A percentile compares a stretch with the other conserved stretches of the same genome.
phyloP scores from a whole-genome alignment of 2,329 filamentous ascomycete genomes.

The Colletotrichum destructivum region DNA sequence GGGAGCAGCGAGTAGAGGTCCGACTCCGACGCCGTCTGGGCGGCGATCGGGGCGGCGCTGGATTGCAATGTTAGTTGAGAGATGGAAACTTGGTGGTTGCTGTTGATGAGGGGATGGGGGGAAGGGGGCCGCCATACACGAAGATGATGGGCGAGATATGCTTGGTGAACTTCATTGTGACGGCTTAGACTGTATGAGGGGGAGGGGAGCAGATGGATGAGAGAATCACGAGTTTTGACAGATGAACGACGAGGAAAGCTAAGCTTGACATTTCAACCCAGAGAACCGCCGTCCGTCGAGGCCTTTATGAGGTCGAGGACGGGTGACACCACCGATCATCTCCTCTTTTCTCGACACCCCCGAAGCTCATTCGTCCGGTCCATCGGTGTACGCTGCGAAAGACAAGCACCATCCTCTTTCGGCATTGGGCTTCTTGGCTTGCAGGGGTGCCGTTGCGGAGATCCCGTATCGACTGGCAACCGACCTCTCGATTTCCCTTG shows the following conservation, averaged over 20 bases:
- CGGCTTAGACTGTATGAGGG: neutral
- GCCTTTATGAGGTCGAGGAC: constrained; percentile 1
- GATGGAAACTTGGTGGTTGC: too few relatives aligned
- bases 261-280: neutral
- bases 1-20: constrained; percentile 11
- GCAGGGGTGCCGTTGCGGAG: constrained; percentile 15
- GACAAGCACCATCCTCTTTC: constrained; percentile 25
- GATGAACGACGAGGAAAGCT: neutral
- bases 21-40: constrained; percentile 14
- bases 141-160: neutral
- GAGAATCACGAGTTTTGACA: too few relatives aligned
- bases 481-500: constrained; percentile 1
- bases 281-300: neutral
- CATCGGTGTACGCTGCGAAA: constrained; percentile 12
- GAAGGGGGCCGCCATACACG: neutral
- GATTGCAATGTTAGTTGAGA: neutral
- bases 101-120: neutral
- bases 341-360: neutral
- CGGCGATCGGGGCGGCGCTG: constrained; percentile 21
- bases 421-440: constrained; percentile 21
- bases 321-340: constrained; percentile 2
- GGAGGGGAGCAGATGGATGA: neutral
- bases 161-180: constrained; percentile 1
- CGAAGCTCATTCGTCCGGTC: constrained; percentile 8
- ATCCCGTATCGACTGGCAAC: constrained; percentile 16